Evolutionary conservation across 495 filamentous ascomycete genomes (phyloP).

Genomic region (Neurospora sp.): DNA sequence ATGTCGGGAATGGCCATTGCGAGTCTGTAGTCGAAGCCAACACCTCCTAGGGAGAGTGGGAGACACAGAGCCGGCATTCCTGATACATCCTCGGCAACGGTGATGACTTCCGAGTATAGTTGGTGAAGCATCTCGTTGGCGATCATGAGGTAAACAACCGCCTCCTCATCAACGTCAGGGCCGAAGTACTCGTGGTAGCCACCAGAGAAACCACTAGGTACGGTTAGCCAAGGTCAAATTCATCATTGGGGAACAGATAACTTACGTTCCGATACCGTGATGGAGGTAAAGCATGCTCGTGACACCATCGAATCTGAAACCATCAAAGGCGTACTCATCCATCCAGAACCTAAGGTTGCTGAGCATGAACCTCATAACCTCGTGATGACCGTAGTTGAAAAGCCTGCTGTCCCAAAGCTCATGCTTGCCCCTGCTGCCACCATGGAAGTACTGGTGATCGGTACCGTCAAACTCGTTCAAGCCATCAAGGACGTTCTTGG

Average conservation of each 20-base stretch:
- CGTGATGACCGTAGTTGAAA: conserved; percentile 94
- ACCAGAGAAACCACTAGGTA: conserved; percentile 78
- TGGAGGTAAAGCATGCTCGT: conserved; percentile 96
- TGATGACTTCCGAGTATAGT: conserved; percentile 77
- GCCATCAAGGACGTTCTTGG: conserved; percentile 91
- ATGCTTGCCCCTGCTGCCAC: conserved; percentile 69
- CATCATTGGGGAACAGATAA: conserved; percentile 15
- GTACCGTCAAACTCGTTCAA: conserved; percentile 91
- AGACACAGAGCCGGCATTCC: conserved; percentile 95
- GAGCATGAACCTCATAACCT: conserved; percentile 86
- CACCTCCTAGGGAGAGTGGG: conserved; percentile 71
- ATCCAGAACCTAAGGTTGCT: conserved; percentile 98
- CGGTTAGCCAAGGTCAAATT: background rate
- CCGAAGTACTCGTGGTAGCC: conserved; percentile 99
- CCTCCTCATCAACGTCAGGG: conserved; percentile 83
- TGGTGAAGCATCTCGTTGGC: conserved; percentile 93
- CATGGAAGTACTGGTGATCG: conserved; percentile 94
- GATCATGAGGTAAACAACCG: conserved; percentile 89
- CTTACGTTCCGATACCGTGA: conserved; percentile 96
- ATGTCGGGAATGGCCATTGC: conserved; percentile 98
- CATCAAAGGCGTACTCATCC: conserved; percentile 95
- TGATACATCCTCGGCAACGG: conserved; percentile 93
- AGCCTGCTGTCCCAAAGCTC: conserved; percentile 92
- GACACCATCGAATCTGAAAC: conserved; percentile 95
- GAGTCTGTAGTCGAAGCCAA: conserved; percentile 94